Evolutionary conservation across 768 basidiomycete genomes (phyloP).

Genomic region (Tylopilus plumbeoviolaceoides): DNA sequence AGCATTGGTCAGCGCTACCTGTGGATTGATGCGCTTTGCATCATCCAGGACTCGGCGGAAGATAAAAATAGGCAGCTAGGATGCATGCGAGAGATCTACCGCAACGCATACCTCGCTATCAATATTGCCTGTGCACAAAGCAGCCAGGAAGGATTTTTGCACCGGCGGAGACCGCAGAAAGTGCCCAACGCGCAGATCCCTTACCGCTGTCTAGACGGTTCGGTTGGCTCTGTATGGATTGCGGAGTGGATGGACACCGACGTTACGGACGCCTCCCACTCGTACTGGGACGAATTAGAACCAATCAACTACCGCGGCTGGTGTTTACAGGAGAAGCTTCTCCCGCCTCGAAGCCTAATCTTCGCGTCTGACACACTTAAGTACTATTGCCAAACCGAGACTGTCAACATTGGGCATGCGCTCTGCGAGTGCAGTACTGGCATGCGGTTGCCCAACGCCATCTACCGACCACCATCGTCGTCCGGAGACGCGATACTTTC

Average conservation of each 20-base stretch:
- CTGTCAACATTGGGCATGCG: neutral
- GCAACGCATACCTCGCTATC: neutral
- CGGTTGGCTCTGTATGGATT: neutral
- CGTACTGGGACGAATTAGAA: conserved; percentile 1
- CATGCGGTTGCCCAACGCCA: neutral
- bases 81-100: neutral
- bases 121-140: neutral
- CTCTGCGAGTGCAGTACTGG: neutral
- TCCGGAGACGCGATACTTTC: neutral
- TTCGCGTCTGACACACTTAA: conserved; percentile 1
- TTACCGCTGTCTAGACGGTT: neutral
- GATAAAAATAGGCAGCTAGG: neutral
- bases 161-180: neutral
- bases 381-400: conserved; percentile 1
- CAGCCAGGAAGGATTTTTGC: neutral
- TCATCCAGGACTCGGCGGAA: conserved; percentile 1
- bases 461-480: neutral
- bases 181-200: neutral
- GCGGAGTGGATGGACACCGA: neutral
- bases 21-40: conserved; percentile 2
- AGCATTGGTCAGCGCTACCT: neutral
- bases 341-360: neutral
- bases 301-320: conserved; percentile 1
- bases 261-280: neutral
- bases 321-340: conserved; percentile 5